A percentile compares a stretch with the other conserved stretches of the same genome.
These are phyloP conservation scores for Candida silvatica DNA, from an alignment of 805 yeast genomes.

Conservation along the genomic window DNA sequence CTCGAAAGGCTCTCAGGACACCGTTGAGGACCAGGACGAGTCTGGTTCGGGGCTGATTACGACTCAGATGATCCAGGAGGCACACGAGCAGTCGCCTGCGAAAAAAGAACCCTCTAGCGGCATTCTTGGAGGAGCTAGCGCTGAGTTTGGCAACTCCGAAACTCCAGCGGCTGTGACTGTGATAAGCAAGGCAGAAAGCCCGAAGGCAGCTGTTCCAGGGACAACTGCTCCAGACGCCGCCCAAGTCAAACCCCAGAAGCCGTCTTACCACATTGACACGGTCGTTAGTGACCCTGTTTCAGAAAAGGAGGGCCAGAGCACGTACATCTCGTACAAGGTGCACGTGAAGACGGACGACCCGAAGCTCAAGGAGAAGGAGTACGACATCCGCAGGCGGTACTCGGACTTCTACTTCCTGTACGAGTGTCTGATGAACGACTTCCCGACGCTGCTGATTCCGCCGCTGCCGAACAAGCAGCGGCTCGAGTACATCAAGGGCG, in stretches of 20 bases:
- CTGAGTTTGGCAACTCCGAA: neutral
- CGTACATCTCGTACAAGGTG: conserved; percentile 66
- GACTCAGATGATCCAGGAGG: too few relatives aligned
- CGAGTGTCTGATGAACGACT: conserved; percentile 67
- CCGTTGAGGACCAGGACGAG: too few relatives aligned
- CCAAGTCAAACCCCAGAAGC: neutral
- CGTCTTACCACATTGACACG: conserved; percentile 25
- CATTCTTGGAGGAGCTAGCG: too few relatives aligned
- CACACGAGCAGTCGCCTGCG: too few relatives aligned
- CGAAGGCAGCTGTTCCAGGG: too few relatives aligned
- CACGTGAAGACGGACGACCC: conserved; percentile 59
- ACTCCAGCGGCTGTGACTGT: neutral
- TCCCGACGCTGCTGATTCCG: conserved; percentile 81
- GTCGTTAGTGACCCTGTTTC: conserved; percentile 53
- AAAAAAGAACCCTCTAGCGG: too few relatives aligned
- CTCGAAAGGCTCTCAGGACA: too few relatives aligned
- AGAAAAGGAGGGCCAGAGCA: conserved; percentile 67
- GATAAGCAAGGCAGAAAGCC: too few relatives aligned
- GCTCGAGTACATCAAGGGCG: conserved; percentile 89
- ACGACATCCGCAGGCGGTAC: conserved; percentile 66
- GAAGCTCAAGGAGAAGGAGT: conserved; percentile 33
- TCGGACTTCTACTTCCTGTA: conserved; percentile 79
- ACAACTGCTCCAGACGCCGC: neutral
- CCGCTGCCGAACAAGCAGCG: conserved; percentile 92
- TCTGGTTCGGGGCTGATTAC: too few relatives aligned